Percentiles rank a stretch among this genome's conserved stretches.
Evolutionary conservation across 305 asterid species (phyloP).

Genomic region (Solanum chacoense): DNA sequence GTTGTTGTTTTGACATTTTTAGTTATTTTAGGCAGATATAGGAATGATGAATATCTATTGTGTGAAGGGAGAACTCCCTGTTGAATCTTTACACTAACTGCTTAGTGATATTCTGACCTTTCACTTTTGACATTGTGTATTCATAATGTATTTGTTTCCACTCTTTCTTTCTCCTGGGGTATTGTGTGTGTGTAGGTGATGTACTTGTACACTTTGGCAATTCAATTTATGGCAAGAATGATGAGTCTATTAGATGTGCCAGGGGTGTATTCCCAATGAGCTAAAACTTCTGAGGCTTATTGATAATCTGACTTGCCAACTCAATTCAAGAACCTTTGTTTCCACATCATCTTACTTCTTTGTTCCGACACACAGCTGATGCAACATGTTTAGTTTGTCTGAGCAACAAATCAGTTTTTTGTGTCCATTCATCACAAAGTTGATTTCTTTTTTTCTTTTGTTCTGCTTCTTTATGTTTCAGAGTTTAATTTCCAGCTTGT

Average conservation of each 20-base stretch:
- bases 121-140: not conserved
- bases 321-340: not conserved
- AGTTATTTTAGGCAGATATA: not conserved
- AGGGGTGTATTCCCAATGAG: not conserved
- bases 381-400: not conserved
- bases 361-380: not conserved
- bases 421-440: not conserved
- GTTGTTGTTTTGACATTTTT: not conserved
- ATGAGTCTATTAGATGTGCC: not conserved
- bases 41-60: slow-evolving; percentile 13
- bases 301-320: not conserved
- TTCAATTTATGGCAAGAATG: not conserved
- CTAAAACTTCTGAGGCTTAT: not conserved
- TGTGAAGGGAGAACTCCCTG: slow-evolving; percentile 17
- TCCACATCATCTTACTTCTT: not conserved
- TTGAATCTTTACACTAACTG: slow-evolving; percentile 15
- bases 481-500: not conserved
- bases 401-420: not conserved
- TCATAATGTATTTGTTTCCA: not conserved
- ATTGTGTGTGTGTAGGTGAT: not conserved
- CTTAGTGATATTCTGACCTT: slow-evolving; percentile 55
- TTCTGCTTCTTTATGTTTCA: not conserved
- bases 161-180: not conserved
- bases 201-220: not conserved
- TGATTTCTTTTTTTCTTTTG: not conserved